phyloP scores from a whole-genome alignment of 1,284 basidiomycete species.

The Microbotryum silenes-acaulis region DNA sequence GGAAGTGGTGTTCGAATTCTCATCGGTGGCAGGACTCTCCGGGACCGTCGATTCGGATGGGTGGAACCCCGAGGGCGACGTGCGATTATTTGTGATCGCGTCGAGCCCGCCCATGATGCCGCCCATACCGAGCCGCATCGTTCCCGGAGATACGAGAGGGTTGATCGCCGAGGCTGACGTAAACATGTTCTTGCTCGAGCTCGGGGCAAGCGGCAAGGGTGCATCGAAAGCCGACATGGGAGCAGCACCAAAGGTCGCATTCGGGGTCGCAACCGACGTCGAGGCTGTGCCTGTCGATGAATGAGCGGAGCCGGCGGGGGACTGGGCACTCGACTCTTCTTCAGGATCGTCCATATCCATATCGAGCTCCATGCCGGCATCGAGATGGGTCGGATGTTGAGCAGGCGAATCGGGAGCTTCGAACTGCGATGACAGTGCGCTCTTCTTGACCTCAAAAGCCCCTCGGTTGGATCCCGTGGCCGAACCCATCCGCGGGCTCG shows the following conservation, averaged over 20 bases:
- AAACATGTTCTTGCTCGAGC: neutral
- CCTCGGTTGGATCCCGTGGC: neutral
- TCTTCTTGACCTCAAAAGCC: slow-evolving; percentile 26
- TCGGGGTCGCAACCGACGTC: neutral
- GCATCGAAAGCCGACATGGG: slow-evolving; percentile 2
- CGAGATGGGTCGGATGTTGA: slow-evolving; percentile 15
- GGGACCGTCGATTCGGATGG: too few species aligned
- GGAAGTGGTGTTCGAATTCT: too few species aligned
- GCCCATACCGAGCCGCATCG: too few species aligned
- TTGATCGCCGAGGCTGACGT: neutral
- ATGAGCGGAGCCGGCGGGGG: slow-evolving; percentile 4
- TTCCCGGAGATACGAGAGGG: neutral
- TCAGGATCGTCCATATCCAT: slow-evolving; percentile 33
- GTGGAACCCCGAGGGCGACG: too few species aligned
- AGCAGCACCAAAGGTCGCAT: neutral
- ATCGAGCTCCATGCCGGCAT: slow-evolving; percentile 30
- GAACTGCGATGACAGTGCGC: slow-evolving; percentile 17
- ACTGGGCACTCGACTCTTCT: slow-evolving; percentile 4
- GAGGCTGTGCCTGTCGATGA: neutral
- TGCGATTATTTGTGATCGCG: too few species aligned
- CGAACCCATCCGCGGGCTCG: slow-evolving; percentile 19
- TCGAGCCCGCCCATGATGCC: too few species aligned
- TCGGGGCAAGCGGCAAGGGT: neutral
- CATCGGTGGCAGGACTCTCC: too few species aligned
- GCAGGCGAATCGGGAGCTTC: slow-evolving; percentile 26